A percentile compares a stretch with the other conserved stretches of the same genome.
Evolutionary conservation across 192 early-diverging fungal species (phyloP).

Genomic region (Podila verticillata): DNA sequence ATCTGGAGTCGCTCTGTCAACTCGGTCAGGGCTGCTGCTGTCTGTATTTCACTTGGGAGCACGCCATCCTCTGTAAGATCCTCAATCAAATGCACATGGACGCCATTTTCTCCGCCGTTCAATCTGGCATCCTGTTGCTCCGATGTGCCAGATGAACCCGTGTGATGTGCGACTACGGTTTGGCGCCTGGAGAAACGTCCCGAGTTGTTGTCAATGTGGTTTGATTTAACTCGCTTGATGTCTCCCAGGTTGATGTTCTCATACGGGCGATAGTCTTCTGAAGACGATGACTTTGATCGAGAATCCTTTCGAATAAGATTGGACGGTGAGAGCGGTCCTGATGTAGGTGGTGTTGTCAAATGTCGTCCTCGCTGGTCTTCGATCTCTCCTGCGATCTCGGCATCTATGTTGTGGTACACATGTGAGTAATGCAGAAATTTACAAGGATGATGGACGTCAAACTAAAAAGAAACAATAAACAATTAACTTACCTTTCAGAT

Average conservation of each 20-base stretch:
- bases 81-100: conserved; percentile 40
- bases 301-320: conserved; percentile 53
- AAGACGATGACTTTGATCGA: conserved; percentile 54
- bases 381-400: conserved; percentile 2
- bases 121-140: neutral
- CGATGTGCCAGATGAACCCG: conserved; percentile 13
- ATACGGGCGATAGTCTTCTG: conserved; percentile 47
- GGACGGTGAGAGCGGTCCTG: neutral
- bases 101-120: conserved; percentile 10
- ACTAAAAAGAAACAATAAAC: neutral
- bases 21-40: conserved; percentile 24
- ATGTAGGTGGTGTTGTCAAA: conserved; percentile 11
- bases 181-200: conserved; percentile 59
- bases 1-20: conserved; percentile 37
- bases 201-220: conserved; percentile 57
- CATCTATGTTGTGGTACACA: neutral
- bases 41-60: neutral
- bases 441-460: neutral
- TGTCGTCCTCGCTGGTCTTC: conserved; percentile 27
- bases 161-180: conserved; percentile 59
- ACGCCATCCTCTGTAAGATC: conserved; percentile 8
- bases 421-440: neutral
- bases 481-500: conserved; percentile 52
- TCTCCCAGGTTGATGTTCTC: conserved; percentile 56
- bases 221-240: conserved; percentile 66